Conservation (phyloP, 306 rosid species). For the Macrotyloma uniflorum region DNA sequence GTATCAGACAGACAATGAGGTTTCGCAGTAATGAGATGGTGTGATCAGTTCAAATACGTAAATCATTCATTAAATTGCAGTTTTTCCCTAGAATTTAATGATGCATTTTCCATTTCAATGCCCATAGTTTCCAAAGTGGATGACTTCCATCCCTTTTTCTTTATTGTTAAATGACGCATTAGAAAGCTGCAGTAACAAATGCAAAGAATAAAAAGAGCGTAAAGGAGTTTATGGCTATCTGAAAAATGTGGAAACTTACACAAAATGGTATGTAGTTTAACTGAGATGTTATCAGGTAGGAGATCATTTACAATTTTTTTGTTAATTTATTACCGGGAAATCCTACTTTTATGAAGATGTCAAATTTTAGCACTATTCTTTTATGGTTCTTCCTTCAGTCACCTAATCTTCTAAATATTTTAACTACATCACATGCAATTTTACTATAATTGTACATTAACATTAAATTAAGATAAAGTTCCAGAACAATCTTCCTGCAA, state of each 20-base stretch:
- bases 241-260: slow-evolving; percentile 2
- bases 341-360: background rate
- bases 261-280: slow-evolving; percentile 16
- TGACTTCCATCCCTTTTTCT: background rate
- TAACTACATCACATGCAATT: slow-evolving; percentile 1
- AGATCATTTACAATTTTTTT: background rate
- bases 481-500: background rate
- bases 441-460: background rate
- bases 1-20: slow-evolving; percentile 32
- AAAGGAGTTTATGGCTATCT: background rate
- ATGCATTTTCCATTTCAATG: background rate
- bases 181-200: slow-evolving; percentile 11
- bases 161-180: background rate
- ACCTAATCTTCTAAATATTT: background rate
- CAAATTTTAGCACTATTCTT: background rate
- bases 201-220: background rate
- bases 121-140: background rate
- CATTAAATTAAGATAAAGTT: slow-evolving; percentile 1
- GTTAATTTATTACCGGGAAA: background rate
- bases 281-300: background rate
- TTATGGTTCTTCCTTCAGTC: background rate
- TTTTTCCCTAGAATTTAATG: background rate
- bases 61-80: background rate
- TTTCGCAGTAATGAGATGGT: slow-evolving; percentile 15
- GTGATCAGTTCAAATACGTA: slow-evolving; percentile 10